These are phyloP conservation scores for Penicillium arizonense DNA, from an alignment of 495 filamentous ascomycete genomes.

Conservation along the genomic window DNA sequence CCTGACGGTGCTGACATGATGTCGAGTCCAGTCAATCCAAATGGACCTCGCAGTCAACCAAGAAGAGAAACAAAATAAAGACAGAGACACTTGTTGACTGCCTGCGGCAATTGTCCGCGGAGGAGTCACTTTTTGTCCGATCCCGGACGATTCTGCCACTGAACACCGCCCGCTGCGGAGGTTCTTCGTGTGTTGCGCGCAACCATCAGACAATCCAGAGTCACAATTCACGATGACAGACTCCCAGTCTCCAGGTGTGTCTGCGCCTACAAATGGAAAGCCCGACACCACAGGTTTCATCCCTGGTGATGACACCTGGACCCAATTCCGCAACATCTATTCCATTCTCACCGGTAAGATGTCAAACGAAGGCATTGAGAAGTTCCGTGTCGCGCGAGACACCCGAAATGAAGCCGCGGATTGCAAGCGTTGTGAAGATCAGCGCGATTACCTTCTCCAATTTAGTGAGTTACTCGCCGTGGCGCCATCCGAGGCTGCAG, in stretches of 20 bases:
- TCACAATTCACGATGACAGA: slow-evolving; percentile 31
- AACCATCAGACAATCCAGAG: not conserved
- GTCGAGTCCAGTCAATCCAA: not conserved
- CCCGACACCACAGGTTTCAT: slow-evolving; percentile 38
- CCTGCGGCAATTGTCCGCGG: not conserved
- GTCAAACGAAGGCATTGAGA: slow-evolving; percentile 62
- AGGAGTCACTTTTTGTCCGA: slow-evolving; percentile 2
- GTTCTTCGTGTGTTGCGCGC: slow-evolving; percentile 16
- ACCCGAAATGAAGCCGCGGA: slow-evolving; percentile 64
- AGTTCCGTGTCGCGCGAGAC: slow-evolving; percentile 70
- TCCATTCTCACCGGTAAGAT: slow-evolving; percentile 68
- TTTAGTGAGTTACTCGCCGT: slow-evolving; percentile 53
- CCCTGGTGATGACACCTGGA: slow-evolving; percentile 59
- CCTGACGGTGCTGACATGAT: slow-evolving; percentile 29
- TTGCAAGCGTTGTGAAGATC: slow-evolving; percentile 72
- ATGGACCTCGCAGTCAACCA: not conserved
- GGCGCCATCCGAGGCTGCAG: not conserved
- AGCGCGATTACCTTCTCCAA: slow-evolving; percentile 74
- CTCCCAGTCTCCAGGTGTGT: slow-evolving; percentile 23
- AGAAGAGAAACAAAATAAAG: slow-evolving; percentile 1
- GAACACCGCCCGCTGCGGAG: slow-evolving; percentile 34
- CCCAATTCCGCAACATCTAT: slow-evolving; percentile 79
- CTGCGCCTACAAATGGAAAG: slow-evolving; percentile 19
- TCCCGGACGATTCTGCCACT: slow-evolving; percentile 27
- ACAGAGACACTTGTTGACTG: not conserved